Evolutionary conservation across 768 basidiomycete genomes (phyloP).

Genomic region (Macrolepiota albuminosa): DNA sequence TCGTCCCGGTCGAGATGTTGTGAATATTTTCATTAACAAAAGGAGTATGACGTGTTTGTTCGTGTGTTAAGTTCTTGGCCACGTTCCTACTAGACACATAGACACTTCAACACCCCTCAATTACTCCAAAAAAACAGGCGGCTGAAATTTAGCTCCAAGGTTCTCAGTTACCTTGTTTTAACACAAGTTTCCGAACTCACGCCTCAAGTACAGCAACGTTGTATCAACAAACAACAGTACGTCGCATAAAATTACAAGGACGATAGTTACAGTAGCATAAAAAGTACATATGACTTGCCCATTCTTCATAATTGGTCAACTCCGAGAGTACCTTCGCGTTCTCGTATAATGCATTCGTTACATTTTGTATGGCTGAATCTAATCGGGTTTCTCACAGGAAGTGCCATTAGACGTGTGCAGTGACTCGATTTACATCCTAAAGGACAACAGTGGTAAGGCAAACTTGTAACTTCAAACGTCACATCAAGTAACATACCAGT

Average conservation of each 20-base stretch:
- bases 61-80: neutral
- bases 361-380: slow-evolving; percentile 55
- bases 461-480: slow-evolving; percentile 1
- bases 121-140: neutral
- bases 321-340: slow-evolving; percentile 23
- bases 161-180: neutral
- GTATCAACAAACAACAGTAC: neutral
- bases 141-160: neutral
- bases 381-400: slow-evolving; percentile 67
- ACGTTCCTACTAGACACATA: neutral
- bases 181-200: neutral
- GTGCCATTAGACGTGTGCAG: slow-evolving; percentile 63
- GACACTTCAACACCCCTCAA: too few relatives aligned
- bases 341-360: slow-evolving; percentile 32
- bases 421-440: slow-evolving; percentile 49
- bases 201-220: neutral
- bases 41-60: neutral
- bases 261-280: neutral
- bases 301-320: slow-evolving; percentile 4
- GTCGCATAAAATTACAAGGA: neutral
- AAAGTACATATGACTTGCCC: neutral
- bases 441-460: neutral
- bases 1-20: neutral
- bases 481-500: slow-evolving; percentile 34
- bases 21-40: neutral